phyloP scores from a whole-genome alignment of 1,284 basidiomycete genomes.

The Apiotrichum domesticum region DNA sequence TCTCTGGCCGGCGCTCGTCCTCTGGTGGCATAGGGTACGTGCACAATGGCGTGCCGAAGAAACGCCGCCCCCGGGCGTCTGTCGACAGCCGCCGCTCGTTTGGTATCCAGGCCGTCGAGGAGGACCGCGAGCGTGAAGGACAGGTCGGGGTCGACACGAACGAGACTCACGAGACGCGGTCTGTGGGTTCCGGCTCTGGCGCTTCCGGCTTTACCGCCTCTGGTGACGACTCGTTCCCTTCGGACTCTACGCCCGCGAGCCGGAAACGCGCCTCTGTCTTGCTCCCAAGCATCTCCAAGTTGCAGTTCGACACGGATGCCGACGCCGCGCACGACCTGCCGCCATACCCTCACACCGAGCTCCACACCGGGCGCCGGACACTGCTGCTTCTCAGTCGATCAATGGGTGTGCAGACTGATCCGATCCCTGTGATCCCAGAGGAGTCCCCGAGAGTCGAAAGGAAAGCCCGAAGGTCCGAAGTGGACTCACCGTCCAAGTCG shows the following conservation, averaged over 20 bases:
- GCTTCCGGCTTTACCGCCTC: constrained; percentile 8
- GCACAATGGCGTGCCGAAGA: constrained; percentile 36
- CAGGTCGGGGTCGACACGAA: too few relatives aligned
- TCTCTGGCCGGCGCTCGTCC: constrained; percentile 2
- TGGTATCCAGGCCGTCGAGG: not conserved
- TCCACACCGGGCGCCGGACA: constrained; percentile 35
- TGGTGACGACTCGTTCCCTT: constrained; percentile 22
- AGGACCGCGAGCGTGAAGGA: too few relatives aligned
- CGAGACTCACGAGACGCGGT: not conserved
- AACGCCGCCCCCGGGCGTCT: constrained; percentile 6
- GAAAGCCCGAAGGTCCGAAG: too few relatives aligned
- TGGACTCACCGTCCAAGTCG: too few relatives aligned
- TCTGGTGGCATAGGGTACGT: constrained; percentile 37
- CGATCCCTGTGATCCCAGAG: constrained; percentile 5
- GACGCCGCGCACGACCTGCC: not conserved
- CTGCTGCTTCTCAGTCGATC: constrained; percentile 60
- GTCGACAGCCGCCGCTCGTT: constrained; percentile 5
- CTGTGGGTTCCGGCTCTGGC: constrained; percentile 6
- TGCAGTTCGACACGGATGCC: not conserved
- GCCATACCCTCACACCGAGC: not conserved
- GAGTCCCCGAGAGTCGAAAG: too few relatives aligned
- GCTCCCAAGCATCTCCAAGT: constrained; percentile 6
- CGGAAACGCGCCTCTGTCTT: constrained; percentile 39
- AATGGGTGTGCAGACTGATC: constrained; percentile 69
- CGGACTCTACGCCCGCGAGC: constrained; percentile 16